phyloP scores from a whole-genome alignment of 225 moss, liverwort and hornwort genomes.

The Sphagnum tenellum region DNA sequence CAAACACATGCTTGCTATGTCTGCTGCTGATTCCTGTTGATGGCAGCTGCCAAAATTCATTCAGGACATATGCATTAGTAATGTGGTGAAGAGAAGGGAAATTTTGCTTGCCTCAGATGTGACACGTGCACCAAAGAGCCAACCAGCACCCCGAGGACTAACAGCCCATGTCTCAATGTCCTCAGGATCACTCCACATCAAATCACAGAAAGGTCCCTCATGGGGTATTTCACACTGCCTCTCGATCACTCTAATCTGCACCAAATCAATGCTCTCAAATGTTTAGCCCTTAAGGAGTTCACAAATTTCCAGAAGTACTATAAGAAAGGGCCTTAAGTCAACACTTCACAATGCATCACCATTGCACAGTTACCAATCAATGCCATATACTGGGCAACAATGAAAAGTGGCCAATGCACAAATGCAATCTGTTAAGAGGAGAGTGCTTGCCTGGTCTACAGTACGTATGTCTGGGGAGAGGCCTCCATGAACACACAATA shows the following conservation, averaged over 20 bases:
- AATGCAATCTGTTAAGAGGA: too few relatives aligned
- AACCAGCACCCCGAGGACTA: slow-evolving; percentile 98
- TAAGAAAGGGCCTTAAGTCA: too few relatives aligned
- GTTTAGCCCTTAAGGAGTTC: not conserved
- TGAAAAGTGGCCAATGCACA: too few relatives aligned
- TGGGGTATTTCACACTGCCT: slow-evolving; percentile 98
- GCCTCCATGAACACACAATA: slow-evolving; percentile 98
- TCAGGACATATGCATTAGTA: too few relatives aligned
- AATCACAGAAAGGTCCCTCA: slow-evolving; percentile 96
- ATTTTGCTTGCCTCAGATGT: slow-evolving; percentile 69
- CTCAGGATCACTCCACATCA: slow-evolving; percentile 99
- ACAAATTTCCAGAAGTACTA: not conserved
- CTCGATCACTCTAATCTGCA: slow-evolving; percentile 99
- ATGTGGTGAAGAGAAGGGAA: not conserved
- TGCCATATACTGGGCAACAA: too few relatives aligned
- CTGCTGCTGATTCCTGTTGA: too few relatives aligned
- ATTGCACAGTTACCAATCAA: too few relatives aligned
- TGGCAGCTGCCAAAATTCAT: too few relatives aligned
- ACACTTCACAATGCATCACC: too few relatives aligned
- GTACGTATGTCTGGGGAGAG: slow-evolving; percentile 97
- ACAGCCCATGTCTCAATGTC: slow-evolving; percentile 98
- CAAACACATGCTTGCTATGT: too few relatives aligned
- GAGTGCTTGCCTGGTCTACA: slow-evolving; percentile 72
- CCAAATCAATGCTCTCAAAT: not conserved
- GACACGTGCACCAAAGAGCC: slow-evolving; percentile 98